These are phyloP conservation scores for Coemansia sp. DNA, from an alignment of 192 early-diverging fungal genomes.

Conservation along the genomic window DNA sequence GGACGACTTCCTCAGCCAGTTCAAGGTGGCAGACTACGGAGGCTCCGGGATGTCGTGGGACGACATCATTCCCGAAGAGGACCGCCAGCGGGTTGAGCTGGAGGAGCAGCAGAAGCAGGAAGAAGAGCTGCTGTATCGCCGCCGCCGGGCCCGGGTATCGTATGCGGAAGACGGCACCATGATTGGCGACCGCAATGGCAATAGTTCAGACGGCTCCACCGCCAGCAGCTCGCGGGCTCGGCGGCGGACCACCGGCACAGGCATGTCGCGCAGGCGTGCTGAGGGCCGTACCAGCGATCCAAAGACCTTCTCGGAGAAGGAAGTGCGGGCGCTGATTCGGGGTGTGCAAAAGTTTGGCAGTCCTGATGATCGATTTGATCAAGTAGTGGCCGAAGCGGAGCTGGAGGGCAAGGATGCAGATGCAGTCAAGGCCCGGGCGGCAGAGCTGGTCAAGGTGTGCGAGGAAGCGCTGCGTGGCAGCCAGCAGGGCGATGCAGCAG, in stretches of 20 bases:
- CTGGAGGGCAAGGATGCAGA: constrained; percentile 65
- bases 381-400: constrained; percentile 79
- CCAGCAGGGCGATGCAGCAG: constrained; percentile 38
- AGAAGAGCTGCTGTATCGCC: constrained; percentile 57
- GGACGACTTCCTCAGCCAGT: constrained; percentile 95
- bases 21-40: constrained; percentile 86
- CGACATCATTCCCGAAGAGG: constrained; percentile 89
- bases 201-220: constrained; percentile 34
- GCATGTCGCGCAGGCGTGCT: constrained; percentile 24
- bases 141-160: constrained; percentile 59
- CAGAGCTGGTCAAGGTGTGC: constrained; percentile 57
- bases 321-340: constrained; percentile 76
- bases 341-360: constrained; percentile 83
- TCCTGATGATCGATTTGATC: constrained; percentile 71
- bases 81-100: constrained; percentile 65
- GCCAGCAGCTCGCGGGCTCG: constrained; percentile 35
- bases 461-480: constrained; percentile 56
- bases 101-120: constrained; percentile 67
- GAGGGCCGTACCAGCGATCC: constrained; percentile 45
- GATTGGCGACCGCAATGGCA: constrained; percentile 26
- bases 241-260: constrained; percentile 20
- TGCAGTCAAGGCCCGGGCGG: constrained; percentile 44
- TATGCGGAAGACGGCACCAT: constrained; percentile 61
- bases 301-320: constrained; percentile 68
- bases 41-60: constrained; percentile 82